Percentiles rank a stretch among this genome's conserved stretches.
These are phyloP conservation scores for Penicillium sclerotiorum DNA, from an alignment of 2,329 filamentous ascomycete species.

Conservation along the genomic window DNA sequence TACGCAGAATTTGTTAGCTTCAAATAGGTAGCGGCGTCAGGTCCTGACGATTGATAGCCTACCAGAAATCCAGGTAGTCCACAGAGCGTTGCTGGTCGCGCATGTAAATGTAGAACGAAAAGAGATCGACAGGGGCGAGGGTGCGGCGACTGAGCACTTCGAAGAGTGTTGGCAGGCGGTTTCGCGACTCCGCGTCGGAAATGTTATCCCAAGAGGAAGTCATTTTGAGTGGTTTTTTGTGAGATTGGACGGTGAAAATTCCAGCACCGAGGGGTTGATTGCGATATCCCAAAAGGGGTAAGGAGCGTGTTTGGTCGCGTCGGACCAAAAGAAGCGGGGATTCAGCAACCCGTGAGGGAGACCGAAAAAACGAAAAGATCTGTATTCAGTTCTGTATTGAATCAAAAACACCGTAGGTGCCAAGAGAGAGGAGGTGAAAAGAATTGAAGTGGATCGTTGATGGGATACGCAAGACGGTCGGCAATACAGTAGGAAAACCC, in stretches of 20 bases:
- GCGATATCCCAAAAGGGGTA: slow-evolving; percentile 25
- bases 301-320: slow-evolving; percentile 16
- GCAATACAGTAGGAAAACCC: slow-evolving; percentile 8
- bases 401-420: slow-evolving; percentile 2
- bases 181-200: slow-evolving; percentile 60
- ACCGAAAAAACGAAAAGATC: slow-evolving; percentile 7
- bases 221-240: slow-evolving; percentile 25
- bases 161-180: slow-evolving; percentile 89
- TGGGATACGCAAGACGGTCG: slow-evolving; percentile 12
- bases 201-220: slow-evolving; percentile 30
- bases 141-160: slow-evolving; percentile 94
- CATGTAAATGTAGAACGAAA: slow-evolving; percentile 99
- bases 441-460: slow-evolving; percentile 10
- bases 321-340: slow-evolving; percentile 1
- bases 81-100: slow-evolving; percentile 96
- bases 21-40: neutral
- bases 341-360: neutral
- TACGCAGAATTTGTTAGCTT: slow-evolving; percentile 42
- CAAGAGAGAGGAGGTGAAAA: slow-evolving; percentile 11
- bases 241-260: slow-evolving; percentile 10
- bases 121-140: slow-evolving; percentile 92
- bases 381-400: neutral
- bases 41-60: slow-evolving; percentile 39
- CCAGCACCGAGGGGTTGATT: slow-evolving; percentile 19
- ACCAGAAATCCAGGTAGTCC: slow-evolving; percentile 99